These are phyloP conservation scores for Mycena floridula DNA, from an alignment of 768 basidiomycete species.

Conservation along the genomic window DNA sequence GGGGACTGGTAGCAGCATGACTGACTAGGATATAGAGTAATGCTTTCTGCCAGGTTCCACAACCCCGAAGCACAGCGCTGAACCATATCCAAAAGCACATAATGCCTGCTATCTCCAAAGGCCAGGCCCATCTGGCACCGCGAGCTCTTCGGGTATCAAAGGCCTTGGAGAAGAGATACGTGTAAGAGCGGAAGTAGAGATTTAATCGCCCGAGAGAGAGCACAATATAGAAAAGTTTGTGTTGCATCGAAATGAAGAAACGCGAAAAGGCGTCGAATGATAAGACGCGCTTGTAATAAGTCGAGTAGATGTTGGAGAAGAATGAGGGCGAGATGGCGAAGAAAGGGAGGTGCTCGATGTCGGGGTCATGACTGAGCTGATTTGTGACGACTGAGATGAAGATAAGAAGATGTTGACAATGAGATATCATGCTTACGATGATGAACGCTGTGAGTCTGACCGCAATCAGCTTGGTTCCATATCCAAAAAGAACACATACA, in stretches of 20 bases:
- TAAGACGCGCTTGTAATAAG: constrained; percentile 90
- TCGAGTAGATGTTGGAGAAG: constrained; percentile 82
- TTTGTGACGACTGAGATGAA: constrained; percentile 85
- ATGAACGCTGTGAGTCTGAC: constrained; percentile 90
- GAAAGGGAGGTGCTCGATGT: constrained; percentile 88
- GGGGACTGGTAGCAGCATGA: constrained; percentile 80
- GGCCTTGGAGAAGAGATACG: constrained; percentile 60
- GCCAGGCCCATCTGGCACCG: constrained; percentile 75
- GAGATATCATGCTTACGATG: constrained; percentile 69
- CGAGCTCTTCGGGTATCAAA: constrained; percentile 56
- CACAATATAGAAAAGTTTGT: constrained; percentile 88
- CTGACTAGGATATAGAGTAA: constrained; percentile 78
- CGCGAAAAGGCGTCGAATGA: constrained; percentile 65
- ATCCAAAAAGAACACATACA: constrained; percentile 43
- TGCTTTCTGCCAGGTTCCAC: constrained; percentile 65
- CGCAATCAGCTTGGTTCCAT: not conserved
- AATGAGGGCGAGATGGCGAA: constrained; percentile 89
- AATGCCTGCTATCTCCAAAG: constrained; percentile 69
- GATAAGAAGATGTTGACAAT: constrained; percentile 4
- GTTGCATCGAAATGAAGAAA: constrained; percentile 70
- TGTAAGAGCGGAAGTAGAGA: constrained; percentile 84
- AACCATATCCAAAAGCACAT: constrained; percentile 89
- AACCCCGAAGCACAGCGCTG: constrained; percentile 57
- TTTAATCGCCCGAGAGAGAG: constrained; percentile 92
- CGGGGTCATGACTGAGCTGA: constrained; percentile 90